These are phyloP conservation scores for Orobanche coerulescens DNA, from an alignment of 257 asterid genomes.

Conservation along the genomic window DNA sequence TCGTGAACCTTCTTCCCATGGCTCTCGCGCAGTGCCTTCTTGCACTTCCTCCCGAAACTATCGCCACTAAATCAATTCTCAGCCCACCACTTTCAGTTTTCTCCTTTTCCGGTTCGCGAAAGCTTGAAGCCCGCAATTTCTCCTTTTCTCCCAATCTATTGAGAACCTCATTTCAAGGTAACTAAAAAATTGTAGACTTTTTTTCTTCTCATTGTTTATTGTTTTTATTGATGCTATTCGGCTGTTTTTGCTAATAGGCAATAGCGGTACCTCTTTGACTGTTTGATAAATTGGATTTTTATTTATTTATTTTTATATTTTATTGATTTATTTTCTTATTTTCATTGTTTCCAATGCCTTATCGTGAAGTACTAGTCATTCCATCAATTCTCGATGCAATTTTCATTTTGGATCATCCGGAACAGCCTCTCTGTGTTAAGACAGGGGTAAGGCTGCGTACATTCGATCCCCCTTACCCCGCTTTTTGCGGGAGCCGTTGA, in stretches of 20 bases:
- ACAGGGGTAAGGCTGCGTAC: too few species aligned
- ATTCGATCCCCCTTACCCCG: too few species aligned
- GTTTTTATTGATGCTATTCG: too few species aligned
- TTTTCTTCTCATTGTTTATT: too few species aligned
- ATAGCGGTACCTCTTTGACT: neutral
- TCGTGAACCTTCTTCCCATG: constrained; percentile 39
- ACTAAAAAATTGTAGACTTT: neutral
- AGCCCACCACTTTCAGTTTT: constrained; percentile 27
- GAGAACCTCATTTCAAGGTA: constrained; percentile 39
- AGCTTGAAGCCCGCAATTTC: constrained; percentile 23
- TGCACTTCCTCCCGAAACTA: constrained; percentile 33
- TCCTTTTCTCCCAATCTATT: constrained; percentile 20
- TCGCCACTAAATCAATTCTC: constrained; percentile 26
- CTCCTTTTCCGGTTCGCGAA: constrained; percentile 23
- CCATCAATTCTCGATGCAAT: too few species aligned
- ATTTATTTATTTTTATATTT: neutral
- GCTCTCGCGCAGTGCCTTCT: constrained; percentile 44
- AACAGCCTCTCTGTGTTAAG: too few species aligned
- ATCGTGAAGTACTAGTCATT: too few species aligned
- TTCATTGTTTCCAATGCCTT: too few species aligned
- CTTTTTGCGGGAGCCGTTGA: too few species aligned
- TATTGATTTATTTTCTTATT: too few species aligned
- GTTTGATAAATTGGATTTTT: neutral
- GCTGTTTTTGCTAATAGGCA: neutral
- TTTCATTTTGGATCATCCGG: too few species aligned